phyloP scores from a whole-genome alignment of 2,329 filamentous ascomycete species.

The Nigrospora oryzae region DNA sequence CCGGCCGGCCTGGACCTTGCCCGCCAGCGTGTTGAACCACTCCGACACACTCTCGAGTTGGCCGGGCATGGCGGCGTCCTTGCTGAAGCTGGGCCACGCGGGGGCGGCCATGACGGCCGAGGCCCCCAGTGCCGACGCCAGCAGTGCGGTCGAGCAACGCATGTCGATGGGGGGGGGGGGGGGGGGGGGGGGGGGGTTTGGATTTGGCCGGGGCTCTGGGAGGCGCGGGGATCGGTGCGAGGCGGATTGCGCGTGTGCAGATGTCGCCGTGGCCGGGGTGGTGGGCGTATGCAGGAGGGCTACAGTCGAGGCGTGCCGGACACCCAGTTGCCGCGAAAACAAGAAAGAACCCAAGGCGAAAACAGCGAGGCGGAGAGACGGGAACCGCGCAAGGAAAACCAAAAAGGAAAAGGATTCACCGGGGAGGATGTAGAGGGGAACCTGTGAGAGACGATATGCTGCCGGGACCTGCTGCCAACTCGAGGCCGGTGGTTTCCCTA shows the following conservation, averaged over 20 bases:
- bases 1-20: conserved; percentile 42
- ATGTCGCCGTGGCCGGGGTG: not conserved
- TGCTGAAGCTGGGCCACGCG: conserved; percentile 35
- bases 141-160: conserved; percentile 14
- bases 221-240: not conserved
- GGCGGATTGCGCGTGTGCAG: not conserved
- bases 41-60: conserved; percentile 40
- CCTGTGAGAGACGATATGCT: not conserved
- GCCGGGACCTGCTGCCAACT: not conserved
- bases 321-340: not conserved
- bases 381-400: not conserved
- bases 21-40: conserved; percentile 53
- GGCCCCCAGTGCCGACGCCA: conserved; percentile 37
- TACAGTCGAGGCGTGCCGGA: not conserved
- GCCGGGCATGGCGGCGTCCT: conserved; percentile 27
- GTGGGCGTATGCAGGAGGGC: not conserved
- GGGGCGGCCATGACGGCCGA: conserved; percentile 33
- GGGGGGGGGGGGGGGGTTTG: too few relatives aligned
- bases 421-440: not conserved
- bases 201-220: not conserved
- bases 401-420: not conserved
- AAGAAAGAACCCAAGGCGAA: not conserved
- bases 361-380: not conserved
- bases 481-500: not conserved
- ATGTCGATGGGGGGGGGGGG: not conserved